These are phyloP conservation scores for Articulospora tetracladia DNA, from an alignment of 495 filamentous ascomycete species.

Conservation along the genomic window DNA sequence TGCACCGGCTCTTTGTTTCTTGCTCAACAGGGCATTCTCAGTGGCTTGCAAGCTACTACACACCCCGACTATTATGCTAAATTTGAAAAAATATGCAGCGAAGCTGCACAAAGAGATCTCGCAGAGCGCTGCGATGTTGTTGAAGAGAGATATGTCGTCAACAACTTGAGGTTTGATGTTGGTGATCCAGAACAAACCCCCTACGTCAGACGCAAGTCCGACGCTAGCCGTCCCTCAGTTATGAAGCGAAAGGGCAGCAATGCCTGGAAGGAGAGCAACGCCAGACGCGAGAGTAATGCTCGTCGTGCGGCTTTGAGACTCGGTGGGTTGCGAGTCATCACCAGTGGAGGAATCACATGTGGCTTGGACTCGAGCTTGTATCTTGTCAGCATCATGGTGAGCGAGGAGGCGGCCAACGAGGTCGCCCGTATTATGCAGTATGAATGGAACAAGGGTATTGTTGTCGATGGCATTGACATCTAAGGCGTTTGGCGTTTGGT, in stretches of 20 bases:
- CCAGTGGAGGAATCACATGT: conserved; percentile 68
- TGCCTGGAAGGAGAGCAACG: conserved; percentile 61
- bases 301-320: conserved; percentile 61
- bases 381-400: conserved; percentile 69
- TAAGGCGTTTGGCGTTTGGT: conserved; percentile 36
- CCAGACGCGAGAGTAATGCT: conserved; percentile 63
- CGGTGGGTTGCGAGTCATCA: conserved; percentile 70
- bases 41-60: conserved; percentile 69
- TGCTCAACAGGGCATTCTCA: conserved; percentile 65
- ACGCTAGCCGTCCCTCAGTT: conserved; percentile 51
- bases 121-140: conserved; percentile 68
- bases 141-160: conserved; percentile 76
- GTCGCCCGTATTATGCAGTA: conserved; percentile 66
- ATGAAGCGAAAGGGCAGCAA: conserved; percentile 68
- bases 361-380: conserved; percentile 78
- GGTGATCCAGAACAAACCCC: conserved; percentile 70
- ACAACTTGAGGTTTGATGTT: conserved; percentile 73
- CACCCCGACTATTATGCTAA: conserved; percentile 58
- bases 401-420: conserved; percentile 62
- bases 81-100: conserved; percentile 65
- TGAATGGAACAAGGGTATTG: conserved; percentile 65
- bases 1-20: conserved; percentile 73
- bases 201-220: conserved; percentile 64
- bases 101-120: conserved; percentile 52
- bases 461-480: conserved; percentile 70